These are phyloP conservation scores for Endocarpon pusillum DNA, from an alignment of 495 filamentous ascomycete species.

Conservation along the genomic window DNA sequence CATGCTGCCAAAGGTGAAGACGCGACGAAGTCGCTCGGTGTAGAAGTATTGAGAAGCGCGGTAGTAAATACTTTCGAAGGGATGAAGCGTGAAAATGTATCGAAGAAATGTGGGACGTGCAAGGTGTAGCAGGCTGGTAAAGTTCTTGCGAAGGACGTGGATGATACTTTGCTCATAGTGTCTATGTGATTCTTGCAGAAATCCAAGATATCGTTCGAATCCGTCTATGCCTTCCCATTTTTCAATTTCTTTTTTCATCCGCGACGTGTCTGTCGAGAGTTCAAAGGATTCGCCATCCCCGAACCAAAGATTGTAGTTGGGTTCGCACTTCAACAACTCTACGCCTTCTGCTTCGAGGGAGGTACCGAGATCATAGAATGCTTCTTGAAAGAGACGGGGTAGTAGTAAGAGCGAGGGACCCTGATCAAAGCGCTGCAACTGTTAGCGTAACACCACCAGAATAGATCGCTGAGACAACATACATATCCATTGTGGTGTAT, in stretches of 20 bases:
- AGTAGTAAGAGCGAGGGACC: conserved; percentile 53
- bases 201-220: conserved; percentile 41
- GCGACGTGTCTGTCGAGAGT: conserved; percentile 39
- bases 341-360: conserved; percentile 25
- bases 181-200: conserved; percentile 40
- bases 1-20: conserved; percentile 61
- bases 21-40: conserved; percentile 44
- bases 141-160: conserved; percentile 46
- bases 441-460: not conserved
- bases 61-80: conserved; percentile 44
- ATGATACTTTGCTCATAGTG: conserved; percentile 46
- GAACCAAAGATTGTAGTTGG: conserved; percentile 56
- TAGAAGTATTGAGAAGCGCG: conserved; percentile 43
- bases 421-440: conserved; percentile 45
- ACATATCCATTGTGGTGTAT: conserved; percentile 36
- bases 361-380: conserved; percentile 46
- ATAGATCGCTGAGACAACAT: conserved; percentile 5
- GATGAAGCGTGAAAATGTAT: conserved; percentile 38
- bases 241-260: conserved; percentile 52
- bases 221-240: conserved; percentile 46
- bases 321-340: conserved; percentile 44
- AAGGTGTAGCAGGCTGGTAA: conserved; percentile 35
- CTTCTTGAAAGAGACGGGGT: conserved; percentile 43
- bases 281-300: conserved; percentile 40
- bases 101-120: conserved; percentile 30